These are phyloP conservation scores for Helianthus annuus DNA, from an alignment of 129 eudicot species.

Conservation along the genomic window HanXRQr2.0-SUNRISE NC_035438.2:121690113-121690612, in stretches of 20 bases:
- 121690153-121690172: not conserved
- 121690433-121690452: slow-evolving; percentile 97
- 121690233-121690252: not conserved
- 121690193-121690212: not conserved
- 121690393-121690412: not conserved
- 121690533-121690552: slow-evolving; percentile 76
- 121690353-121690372: too few relatives aligned
- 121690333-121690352: too few relatives aligned
- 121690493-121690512: slow-evolving; percentile 64
- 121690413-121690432: slow-evolving; percentile 43
- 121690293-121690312: not conserved
- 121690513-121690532: slow-evolving; percentile 76
- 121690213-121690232: not conserved
- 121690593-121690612: not conserved
- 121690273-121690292: not conserved
- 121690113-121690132: slow-evolving; percentile 80
- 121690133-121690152: slow-evolving; percentile 26
- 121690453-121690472: slow-evolving; percentile 77
- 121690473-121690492: slow-evolving; percentile 73
- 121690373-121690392: too few relatives aligned
- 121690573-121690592: slow-evolving; percentile 79
- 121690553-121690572: slow-evolving; percentile 96
- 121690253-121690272: not conserved
- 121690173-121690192: not conserved
- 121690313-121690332: too few relatives aligned